Conservation (phyloP, 2,329 filamentous ascomycete species). For the Epichloe baconii region DNA sequence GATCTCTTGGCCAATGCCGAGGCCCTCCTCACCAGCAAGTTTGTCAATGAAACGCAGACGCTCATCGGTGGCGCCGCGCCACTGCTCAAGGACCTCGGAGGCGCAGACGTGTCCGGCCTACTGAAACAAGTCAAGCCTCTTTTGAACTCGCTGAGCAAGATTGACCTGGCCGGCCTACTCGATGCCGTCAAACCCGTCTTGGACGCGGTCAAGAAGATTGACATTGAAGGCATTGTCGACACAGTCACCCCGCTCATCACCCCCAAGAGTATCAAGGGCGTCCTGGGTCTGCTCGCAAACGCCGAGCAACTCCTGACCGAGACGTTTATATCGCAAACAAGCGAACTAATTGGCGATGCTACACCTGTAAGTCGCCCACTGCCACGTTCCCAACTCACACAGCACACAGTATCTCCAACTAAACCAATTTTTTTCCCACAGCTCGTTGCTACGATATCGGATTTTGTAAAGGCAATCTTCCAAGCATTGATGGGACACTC, state of each 20-base stretch:
- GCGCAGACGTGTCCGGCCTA: slow-evolving; percentile 25
- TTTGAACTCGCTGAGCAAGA: slow-evolving; percentile 20
- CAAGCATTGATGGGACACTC: slow-evolving; percentile 14
- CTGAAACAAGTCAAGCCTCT: slow-evolving; percentile 23
- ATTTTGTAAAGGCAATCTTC: slow-evolving; percentile 20
- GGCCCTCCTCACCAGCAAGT: slow-evolving; percentile 22
- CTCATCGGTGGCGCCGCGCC: slow-evolving; percentile 25
- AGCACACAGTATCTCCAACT: background rate
- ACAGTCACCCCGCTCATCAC: slow-evolving; percentile 27
- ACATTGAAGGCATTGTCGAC: slow-evolving; percentile 23
- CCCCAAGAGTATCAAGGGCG: slow-evolving; percentile 22
- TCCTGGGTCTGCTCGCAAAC: slow-evolving; percentile 24
- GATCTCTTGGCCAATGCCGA: slow-evolving; percentile 25
- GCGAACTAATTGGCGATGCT: slow-evolving; percentile 29
- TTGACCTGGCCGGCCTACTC: slow-evolving; percentile 22
- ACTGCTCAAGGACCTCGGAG: slow-evolving; percentile 20
- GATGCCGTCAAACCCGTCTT: slow-evolving; percentile 24
- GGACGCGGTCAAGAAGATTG: slow-evolving; percentile 23
- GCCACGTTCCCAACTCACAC: background rate
- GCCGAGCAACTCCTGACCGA: slow-evolving; percentile 24
- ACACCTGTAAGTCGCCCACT: slow-evolving; percentile 22
- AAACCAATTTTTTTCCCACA: background rate
- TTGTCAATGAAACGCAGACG: slow-evolving; percentile 28
- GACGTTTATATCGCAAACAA: slow-evolving; percentile 28
- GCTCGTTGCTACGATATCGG: slow-evolving; percentile 21